Percentiles rank a stretch among this genome's conserved stretches.
phyloP scores from a whole-genome alignment of 2,329 filamentous ascomycete genomes.

The Pestalotiopsis sp. region DNA sequence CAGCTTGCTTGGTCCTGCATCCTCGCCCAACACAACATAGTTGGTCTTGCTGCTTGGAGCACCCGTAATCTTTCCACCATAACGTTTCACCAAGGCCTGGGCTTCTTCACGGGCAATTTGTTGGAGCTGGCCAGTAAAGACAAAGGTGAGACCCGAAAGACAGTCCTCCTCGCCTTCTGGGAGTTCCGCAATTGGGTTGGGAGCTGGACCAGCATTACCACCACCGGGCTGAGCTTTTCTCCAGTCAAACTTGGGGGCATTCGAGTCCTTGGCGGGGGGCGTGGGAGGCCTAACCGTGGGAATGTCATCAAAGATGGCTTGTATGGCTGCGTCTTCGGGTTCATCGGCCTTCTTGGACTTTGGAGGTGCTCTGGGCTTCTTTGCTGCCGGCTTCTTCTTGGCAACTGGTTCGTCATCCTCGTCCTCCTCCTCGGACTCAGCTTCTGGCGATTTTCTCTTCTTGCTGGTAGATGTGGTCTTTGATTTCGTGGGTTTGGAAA shows the following conservation, averaged over 20 bases:
- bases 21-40: constrained; percentile 87
- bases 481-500: constrained; percentile 32
- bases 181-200: constrained; percentile 67
- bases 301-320: constrained; percentile 87
- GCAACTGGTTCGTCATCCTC: constrained; percentile 51
- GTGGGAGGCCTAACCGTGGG: constrained; percentile 81
- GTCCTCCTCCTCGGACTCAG: constrained; percentile 57
- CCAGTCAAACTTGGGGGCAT: constrained; percentile 77
- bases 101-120: constrained; percentile 83
- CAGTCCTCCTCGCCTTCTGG: constrained; percentile 88
- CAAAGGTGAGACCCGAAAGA: constrained; percentile 85
- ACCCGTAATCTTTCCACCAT: constrained; percentile 87
- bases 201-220: constrained; percentile 65
- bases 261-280: constrained; percentile 72
- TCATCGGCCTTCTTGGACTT: constrained; percentile 70
- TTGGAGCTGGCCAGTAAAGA: constrained; percentile 89
- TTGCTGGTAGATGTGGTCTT: constrained; percentile 38
- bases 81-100: constrained; percentile 84
- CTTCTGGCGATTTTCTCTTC: constrained; percentile 61
- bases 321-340: constrained; percentile 71
- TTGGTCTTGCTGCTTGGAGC: constrained; percentile 91
- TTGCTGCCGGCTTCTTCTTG: constrained; percentile 57
- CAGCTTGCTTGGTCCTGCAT: constrained; percentile 92
- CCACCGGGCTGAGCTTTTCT: constrained; percentile 61
- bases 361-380: constrained; percentile 60